These are phyloP conservation scores for Podaxis sp. DNA, from an alignment of 768 basidiomycete genomes.

Conservation along the genomic window DNA sequence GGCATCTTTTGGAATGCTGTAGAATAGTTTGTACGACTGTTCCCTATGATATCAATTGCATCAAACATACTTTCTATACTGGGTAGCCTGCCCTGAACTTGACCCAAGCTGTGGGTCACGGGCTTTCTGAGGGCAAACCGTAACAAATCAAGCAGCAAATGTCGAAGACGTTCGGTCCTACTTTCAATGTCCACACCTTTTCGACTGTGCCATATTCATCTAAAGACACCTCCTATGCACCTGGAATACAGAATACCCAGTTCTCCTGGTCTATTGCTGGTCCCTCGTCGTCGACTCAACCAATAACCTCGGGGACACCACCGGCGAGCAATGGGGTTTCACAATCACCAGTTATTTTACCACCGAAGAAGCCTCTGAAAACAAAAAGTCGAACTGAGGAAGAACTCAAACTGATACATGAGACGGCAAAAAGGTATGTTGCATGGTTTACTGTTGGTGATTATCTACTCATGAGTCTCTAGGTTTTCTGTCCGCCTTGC, in stretches of 20 bases:
- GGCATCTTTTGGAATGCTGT: neutral
- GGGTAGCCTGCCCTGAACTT: conserved; percentile 38
- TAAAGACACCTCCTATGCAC: conserved; percentile 13
- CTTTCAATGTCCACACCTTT: conserved; percentile 25
- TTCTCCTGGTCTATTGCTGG: conserved; percentile 15
- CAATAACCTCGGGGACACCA: neutral
- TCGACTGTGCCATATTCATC: conserved; percentile 24
- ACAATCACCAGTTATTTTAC: conserved; percentile 6
- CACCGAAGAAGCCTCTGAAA: conserved; percentile 25
- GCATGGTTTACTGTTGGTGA: neutral
- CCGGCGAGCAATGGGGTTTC: neutral
- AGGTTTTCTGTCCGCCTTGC: conserved; percentile 59
- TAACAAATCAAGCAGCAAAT: conserved; percentile 41
- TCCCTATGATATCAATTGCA: neutral
- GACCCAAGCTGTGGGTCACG: conserved; percentile 31
- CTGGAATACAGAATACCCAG: conserved; percentile 14
- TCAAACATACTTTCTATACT: conserved; percentile 9
- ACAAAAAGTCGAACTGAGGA: conserved; percentile 45
- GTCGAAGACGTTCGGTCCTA: conserved; percentile 35
- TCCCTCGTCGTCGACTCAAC: conserved; percentile 8
- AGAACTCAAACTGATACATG: conserved; percentile 47
- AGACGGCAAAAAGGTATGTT: conserved; percentile 47
- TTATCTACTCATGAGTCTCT: conserved; percentile 7
- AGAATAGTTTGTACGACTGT: neutral
- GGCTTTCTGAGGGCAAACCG: conserved; percentile 36